Percentiles rank a stretch among this genome's conserved stretches.
Evolutionary conservation across 495 filamentous ascomycete genomes (phyloP).

Genomic region (Daldinia childiae): DNA sequence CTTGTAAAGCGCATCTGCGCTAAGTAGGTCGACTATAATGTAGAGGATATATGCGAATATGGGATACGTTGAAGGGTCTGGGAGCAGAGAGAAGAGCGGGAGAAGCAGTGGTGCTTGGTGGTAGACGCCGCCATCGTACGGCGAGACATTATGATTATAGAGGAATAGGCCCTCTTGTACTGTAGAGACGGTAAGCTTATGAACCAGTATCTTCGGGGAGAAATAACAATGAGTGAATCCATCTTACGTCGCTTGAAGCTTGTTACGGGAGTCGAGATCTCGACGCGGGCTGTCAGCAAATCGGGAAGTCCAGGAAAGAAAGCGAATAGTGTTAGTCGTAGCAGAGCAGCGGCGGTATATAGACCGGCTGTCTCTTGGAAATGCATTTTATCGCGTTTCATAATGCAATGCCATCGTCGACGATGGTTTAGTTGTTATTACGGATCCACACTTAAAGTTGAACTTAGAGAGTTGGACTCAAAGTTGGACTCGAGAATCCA

Average conservation of each 20-base stretch:
- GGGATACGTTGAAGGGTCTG: conserved; percentile 68
- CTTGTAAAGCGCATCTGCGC: conserved; percentile 80
- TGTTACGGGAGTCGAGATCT: conserved; percentile 94
- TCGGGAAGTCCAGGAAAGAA: conserved; percentile 86
- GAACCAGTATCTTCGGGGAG: background rate
- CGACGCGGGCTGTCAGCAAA: conserved; percentile 87
- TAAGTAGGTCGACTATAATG: conserved; percentile 80
- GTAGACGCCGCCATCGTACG: conserved; percentile 97
- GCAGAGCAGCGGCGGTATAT: conserved; percentile 76
- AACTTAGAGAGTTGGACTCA: background rate
- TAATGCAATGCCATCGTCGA: conserved; percentile 72
- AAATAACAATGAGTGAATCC: background rate
- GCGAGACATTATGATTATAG: conserved; percentile 94
- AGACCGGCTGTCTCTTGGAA: conserved; percentile 73
- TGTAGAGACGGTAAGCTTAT: conserved; percentile 45
- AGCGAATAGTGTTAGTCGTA: conserved; percentile 82
- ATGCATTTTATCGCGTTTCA: conserved; percentile 58
- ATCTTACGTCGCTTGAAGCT: conserved; percentile 94
- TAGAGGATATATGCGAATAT: conserved; percentile 82
- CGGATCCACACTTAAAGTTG: background rate
- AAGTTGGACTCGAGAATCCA: background rate
- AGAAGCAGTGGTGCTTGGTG: conserved; percentile 96
- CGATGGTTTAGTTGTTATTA: conserved; percentile 14
- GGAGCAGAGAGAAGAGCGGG: conserved; percentile 87
- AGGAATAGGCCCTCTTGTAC: conserved; percentile 97